Conservation (phyloP, 352 stramenopile genomes). For the Elongisporangium prolatum region DNA sequence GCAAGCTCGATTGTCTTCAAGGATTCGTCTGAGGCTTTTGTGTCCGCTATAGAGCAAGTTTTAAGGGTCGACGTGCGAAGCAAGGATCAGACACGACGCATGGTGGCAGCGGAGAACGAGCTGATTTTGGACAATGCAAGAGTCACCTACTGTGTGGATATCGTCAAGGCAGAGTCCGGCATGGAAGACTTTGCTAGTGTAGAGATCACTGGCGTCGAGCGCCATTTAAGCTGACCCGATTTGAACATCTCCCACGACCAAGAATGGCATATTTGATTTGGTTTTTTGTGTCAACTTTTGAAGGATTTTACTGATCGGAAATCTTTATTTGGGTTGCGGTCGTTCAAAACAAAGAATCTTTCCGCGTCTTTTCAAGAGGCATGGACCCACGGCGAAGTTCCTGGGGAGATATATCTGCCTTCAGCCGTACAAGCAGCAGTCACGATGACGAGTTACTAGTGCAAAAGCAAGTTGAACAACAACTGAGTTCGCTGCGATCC, state of each 20-base stretch:
- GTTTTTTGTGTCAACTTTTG: neutral
- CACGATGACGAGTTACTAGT: conserved; percentile 17
- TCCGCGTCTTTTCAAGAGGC: neutral
- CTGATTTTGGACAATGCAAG: conserved; percentile 56
- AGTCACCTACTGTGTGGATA: conserved; percentile 34
- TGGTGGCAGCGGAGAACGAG: conserved; percentile 27
- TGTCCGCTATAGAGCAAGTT: conserved; percentile 55
- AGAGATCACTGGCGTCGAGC: neutral
- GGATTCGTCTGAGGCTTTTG: conserved; percentile 19
- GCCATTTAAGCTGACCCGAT: neutral
- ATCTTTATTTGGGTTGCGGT: neutral
- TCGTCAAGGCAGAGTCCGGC: neutral
- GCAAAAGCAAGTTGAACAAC: conserved; percentile 24
- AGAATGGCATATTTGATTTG: neutral
- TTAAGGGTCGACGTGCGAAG: conserved; percentile 71
- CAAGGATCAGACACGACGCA: conserved; percentile 64
- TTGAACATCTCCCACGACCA: neutral
- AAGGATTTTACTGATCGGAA: neutral
- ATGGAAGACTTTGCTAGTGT: neutral
- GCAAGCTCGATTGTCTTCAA: conserved; percentile 41
- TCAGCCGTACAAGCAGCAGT: neutral
- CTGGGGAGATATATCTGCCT: neutral
- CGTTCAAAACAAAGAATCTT: neutral
- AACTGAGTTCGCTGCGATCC: conserved; percentile 28
- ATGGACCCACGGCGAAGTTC: neutral